Percentiles rank a stretch among this genome's conserved stretches.
Evolutionary conservation across 805 yeast genomes (phyloP).

Genomic region (Zygosaccharomyces kombuchaensis): DNA sequence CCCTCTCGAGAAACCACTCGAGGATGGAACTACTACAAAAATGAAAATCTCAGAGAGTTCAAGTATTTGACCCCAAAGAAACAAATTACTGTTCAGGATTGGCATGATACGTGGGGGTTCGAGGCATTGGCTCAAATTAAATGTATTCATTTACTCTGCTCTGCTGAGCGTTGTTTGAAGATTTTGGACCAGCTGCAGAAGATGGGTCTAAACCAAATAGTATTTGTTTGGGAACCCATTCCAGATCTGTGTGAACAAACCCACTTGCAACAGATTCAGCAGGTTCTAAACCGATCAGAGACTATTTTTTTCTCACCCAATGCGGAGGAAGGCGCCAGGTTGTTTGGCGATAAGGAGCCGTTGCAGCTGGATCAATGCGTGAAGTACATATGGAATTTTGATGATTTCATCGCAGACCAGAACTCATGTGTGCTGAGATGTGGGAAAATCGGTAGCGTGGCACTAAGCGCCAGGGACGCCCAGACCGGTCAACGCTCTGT

Average conservation of each 20-base stretch:
- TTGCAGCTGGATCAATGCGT: constrained; percentile 39
- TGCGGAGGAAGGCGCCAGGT: constrained; percentile 71
- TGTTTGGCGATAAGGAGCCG: constrained; percentile 50
- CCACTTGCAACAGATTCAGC: constrained; percentile 35
- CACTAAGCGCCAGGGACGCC: constrained; percentile 31
- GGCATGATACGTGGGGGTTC: constrained; percentile 29
- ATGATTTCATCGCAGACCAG: constrained; percentile 38
- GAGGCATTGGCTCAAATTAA: constrained; percentile 33
- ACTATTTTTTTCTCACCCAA: constrained; percentile 62
- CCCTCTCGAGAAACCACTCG: constrained; percentile 60
- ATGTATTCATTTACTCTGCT: constrained; percentile 69
- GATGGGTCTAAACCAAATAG: constrained; percentile 32
- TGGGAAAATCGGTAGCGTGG: constrained; percentile 66
- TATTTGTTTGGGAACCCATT: constrained; percentile 76
- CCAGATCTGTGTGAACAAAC: constrained; percentile 67
- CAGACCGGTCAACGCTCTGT: constrained; percentile 8
- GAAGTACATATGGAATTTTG: constrained; percentile 40
- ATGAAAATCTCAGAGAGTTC: constrained; percentile 57
- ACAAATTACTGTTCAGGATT: constrained; percentile 54
- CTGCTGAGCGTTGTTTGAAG: constrained; percentile 55
- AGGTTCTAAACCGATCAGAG: constrained; percentile 16
- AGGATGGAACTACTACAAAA: constrained; percentile 74
- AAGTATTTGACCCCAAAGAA: constrained; percentile 59
- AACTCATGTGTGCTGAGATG: constrained; percentile 56
- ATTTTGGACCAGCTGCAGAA: constrained; percentile 39